phyloP scores from a whole-genome alignment of 805 yeast genomes.

The Grigorovia jiainica region DNA sequence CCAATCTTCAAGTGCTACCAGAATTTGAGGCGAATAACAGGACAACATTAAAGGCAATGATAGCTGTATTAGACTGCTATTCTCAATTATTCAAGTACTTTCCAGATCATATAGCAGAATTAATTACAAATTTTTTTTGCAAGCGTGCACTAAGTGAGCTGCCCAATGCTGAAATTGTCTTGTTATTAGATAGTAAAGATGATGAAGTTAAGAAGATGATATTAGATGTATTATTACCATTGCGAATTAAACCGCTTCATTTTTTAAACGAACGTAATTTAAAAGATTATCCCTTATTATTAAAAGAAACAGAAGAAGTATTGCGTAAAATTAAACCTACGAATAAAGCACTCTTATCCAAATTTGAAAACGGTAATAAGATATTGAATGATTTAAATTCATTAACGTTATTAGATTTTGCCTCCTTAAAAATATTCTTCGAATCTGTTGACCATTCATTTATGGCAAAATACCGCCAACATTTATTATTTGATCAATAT shows the following conservation, averaged over 20 bases:
- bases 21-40: slow-evolving; percentile 3
- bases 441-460: slow-evolving; percentile 50
- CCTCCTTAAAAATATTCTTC: slow-evolving; percentile 46
- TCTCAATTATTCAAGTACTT: not conserved
- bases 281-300: slow-evolving; percentile 7
- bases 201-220: slow-evolving; percentile 3
- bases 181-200: slow-evolving; percentile 9
- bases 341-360: slow-evolving; percentile 1
- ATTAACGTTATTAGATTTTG: slow-evolving; percentile 35
- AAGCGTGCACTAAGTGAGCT: slow-evolving; percentile 9
- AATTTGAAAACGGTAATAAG: slow-evolving; percentile 8
- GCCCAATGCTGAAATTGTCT: slow-evolving; percentile 9
- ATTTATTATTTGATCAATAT: slow-evolving; percentile 49
- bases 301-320: slow-evolving; percentile 2
- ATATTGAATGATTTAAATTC: slow-evolving; percentile 6
- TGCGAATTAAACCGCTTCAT: slow-evolving; percentile 5
- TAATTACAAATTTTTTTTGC: slow-evolving; percentile 7
- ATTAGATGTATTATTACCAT: slow-evolving; percentile 10
- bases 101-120: slow-evolving; percentile 9
- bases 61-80: not conserved
- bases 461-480: slow-evolving; percentile 54
- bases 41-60: slow-evolving; percentile 3
- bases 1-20: slow-evolving; percentile 4
- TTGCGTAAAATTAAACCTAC: slow-evolving; percentile 1
- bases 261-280: slow-evolving; percentile 8